Base-by-base conservation (phyloP, 2,329 filamentous ascomycete species). In the Periglandula ipomoeae region DNA sequence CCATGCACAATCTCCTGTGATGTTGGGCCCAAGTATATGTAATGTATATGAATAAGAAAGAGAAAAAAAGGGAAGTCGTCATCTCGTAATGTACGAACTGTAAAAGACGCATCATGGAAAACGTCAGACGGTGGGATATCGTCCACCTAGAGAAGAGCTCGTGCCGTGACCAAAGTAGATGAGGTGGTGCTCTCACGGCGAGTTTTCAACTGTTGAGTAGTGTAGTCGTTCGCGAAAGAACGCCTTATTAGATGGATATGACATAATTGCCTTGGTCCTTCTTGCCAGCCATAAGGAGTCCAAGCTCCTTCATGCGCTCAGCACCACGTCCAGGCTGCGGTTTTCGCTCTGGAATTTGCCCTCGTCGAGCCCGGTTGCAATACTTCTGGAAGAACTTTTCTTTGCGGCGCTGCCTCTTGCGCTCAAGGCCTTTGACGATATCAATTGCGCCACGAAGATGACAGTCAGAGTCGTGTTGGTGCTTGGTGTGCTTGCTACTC, bases 401-500 rank as follows among this genome's bases (percentile, higher is more conserved):
- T 70, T 86, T 89, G 58, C 93, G 86, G 55, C 93, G 84, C 70
- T 93, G 87, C 23, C 90, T 85, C 72, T 95, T 97, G 68, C 87
- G 85, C 71, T 98, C 93, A 1, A 98, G 78, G 8, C 93, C 93
- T 66, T 95, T 95, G 67, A 96, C 87, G 53, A 96, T 98, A 66
- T 97, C 93, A 56, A 98, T 94, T 32, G 93, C 90, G n/a, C 89
- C 89, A 53, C 93, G 86, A 9, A 88, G 79, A 54, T 93, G 89
- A 38, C 81, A 70, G 45, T 84, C 76, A 44, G 62, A 60, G 5
- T 63, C 57, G 27, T 59, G 53, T 7, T 52, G 50, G 15, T 55
- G 51, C 50, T 70, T 67, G 50, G 59, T 54, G 47, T 68, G 60
- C 46, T 72, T 66, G 54, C 62, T 59, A 53, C 74, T 66, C 58